Base-by-base conservation (phyloP, 176 grass and related monocot species). In the Dactylis glomerata region DNA sequence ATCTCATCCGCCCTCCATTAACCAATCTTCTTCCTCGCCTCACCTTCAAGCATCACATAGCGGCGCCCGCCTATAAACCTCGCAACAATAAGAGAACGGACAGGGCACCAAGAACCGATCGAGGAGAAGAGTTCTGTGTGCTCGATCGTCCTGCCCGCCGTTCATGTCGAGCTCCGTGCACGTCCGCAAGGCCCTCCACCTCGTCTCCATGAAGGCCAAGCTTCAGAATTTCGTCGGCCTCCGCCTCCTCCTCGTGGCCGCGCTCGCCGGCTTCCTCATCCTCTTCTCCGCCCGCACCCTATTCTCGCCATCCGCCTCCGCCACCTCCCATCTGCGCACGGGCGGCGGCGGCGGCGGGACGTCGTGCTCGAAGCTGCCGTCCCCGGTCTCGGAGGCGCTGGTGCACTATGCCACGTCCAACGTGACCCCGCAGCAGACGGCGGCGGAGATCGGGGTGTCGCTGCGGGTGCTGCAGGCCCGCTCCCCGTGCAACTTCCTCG, bases 401-500 rank as follows among this genome's bases (percentile, higher is more conserved):
- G 88, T 94, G 61, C 92, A 94, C 87, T 92, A 90, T 75, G 67
- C 89, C 34, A 87, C 87, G 3, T 70, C 80, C 0, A 94, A 87
- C 81, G 37, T 47, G 34, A 94, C 92, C 5, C 89, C 88, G 40
- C 92, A 91, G 81, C 90, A 92, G 84, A 86, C 84, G 1, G 66
- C 75, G 22, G 6, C 23, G 41, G 92, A 94, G 77, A 92, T 94
- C 84, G 83, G 65, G 10, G 92, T 89, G 2, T 67, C 88, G 5
- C 90, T 91, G 1, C 73, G 86, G 14, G 85, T 89, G 46, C 85
- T 94, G 16, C 75, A 36, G 54, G 49, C 47, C 10, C 90, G 92
- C 0, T 81, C 89, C 19, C 92, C 92, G 0, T 94, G 92, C 89
- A 94, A 94, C 90, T 90, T 94, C 56, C 76, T 94, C 3, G 90